phyloP scores from a whole-genome alignment of 2,329 filamentous ascomycete genomes.

The Talaromyces sp. region DNA sequence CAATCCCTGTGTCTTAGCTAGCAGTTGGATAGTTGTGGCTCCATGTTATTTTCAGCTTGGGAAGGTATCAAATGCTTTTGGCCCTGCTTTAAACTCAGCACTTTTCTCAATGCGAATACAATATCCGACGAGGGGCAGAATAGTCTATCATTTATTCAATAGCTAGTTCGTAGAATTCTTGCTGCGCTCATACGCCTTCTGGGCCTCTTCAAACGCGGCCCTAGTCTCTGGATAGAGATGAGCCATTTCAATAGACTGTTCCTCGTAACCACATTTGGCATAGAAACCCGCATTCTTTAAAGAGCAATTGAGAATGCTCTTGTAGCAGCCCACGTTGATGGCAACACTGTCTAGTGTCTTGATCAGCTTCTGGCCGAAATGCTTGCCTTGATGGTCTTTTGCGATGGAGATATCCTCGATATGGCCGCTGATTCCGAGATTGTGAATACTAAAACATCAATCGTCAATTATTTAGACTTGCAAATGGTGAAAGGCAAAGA shows the following conservation, averaged over 20 bases:
- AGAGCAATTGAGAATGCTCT: constrained; percentile 20
- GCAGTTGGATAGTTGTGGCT: neutral
- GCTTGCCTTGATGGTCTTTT: constrained; percentile 18
- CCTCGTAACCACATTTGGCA: constrained; percentile 17
- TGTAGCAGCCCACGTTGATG: constrained; percentile 16
- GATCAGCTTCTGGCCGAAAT: constrained; percentile 18
- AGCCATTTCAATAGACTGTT: constrained; percentile 15
- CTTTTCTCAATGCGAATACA: neutral
- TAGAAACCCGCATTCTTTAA: constrained; percentile 14
- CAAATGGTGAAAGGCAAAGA: neutral
- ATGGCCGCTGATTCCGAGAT: constrained; percentile 16
- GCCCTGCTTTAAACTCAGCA: neutral
- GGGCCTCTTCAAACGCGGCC: constrained; percentile 11
- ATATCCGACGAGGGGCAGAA: neutral
- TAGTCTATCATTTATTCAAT: neutral
- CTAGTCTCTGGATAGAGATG: constrained; percentile 12
- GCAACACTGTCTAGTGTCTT: constrained; percentile 18
- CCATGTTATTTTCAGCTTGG: neutral
- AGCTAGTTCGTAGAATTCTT: neutral
- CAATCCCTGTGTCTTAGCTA: neutral
- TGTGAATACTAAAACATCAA: constrained; percentile 10
- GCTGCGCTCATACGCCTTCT: neutral
- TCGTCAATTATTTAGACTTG: neutral
- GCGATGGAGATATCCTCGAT: constrained; percentile 20
- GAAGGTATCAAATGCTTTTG: neutral